These are phyloP conservation scores for Hibiscus trionum DNA, from an alignment of 345 rosid genomes.

Conservation along the genomic window DNA sequence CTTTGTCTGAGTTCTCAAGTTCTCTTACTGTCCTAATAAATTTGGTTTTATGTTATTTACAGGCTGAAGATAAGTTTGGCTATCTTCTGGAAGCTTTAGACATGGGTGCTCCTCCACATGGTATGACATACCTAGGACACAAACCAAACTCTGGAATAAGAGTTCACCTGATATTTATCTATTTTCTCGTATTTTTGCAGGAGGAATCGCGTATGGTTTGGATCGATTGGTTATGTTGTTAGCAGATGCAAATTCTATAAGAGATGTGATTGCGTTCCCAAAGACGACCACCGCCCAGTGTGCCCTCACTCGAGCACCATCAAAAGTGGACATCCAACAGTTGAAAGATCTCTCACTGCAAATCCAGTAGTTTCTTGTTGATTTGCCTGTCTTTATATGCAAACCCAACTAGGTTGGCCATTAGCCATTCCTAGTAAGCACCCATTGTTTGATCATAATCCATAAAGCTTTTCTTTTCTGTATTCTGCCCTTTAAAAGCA, in stretches of 20 bases:
- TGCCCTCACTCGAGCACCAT: constrained; percentile 81
- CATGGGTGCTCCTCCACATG: constrained; percentile 99
- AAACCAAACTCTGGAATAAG: neutral
- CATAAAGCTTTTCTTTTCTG: neutral
- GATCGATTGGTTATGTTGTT: constrained; percentile 92
- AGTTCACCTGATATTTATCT: neutral
- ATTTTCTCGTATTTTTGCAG: constrained; percentile 26
- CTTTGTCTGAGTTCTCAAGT: neutral
- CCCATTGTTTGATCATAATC: neutral
- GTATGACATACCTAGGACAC: constrained; percentile 25
- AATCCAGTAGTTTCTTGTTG: constrained; percentile 17
- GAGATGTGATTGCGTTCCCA: constrained; percentile 96
- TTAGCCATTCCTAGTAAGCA: neutral
- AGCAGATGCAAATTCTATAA: constrained; percentile 66
- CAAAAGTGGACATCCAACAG: constrained; percentile 84
- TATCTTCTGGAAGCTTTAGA: constrained; percentile 95
- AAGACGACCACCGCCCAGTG: constrained; percentile 95
- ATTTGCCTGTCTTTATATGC: neutral
- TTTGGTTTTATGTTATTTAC: constrained; percentile 7
- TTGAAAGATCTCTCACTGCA: constrained; percentile 59
- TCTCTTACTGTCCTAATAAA: neutral
- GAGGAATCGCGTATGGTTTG: constrained; percentile 88
- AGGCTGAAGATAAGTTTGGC: constrained; percentile 95
- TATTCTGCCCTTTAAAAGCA: neutral
- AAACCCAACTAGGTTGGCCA: neutral